Base-by-base conservation (phyloP, 2,329 filamentous ascomycete species). In the Sclerotinia trifoliorum region DNA sequence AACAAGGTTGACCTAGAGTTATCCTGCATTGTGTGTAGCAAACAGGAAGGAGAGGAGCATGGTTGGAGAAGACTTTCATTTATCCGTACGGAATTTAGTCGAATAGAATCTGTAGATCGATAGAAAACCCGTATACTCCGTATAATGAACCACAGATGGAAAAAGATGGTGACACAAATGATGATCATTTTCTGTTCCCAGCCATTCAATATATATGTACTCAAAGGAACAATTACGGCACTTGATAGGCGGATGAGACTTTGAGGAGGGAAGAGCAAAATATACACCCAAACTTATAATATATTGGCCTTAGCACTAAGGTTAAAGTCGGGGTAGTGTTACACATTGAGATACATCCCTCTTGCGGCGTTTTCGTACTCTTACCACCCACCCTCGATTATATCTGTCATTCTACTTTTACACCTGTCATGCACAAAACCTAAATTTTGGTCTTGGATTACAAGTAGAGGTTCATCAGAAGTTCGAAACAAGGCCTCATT, bases 1-100 rank as follows among this genome's bases (percentile, higher is more conserved):
- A 26, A 13, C 55, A 13, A 35, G 19, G 29, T 35, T 49, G 58
- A 49, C 11, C 52, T 35, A 5, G 6, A 8, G 17, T 26, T 54
- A 32, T 56, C 29, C 44, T 49, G 58, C 24, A 62, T 19, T 39
- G 60, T 21, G 17, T 51, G 15, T 42, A 24, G 32, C 19, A 39
- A 51, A 29, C 21, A 62, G 46, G 56, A 60, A 60, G 24, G 39
- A 42, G 24, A 21, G 7, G 57, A 58, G n/a, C 55, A 58, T 13
- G 57, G 42, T 44, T 46, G 39, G 8, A 39, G 57, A 46, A 46
- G 39, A 4, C 24, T 44, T 46, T 24, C 6, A 46, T 29, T 46
- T 21, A 46, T 60, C 56, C 56, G 35, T 35, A 35, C 35, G 7
- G 35, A 35, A 7, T 35, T 35, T 10, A 35, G 6, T 35, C 35